These are phyloP conservation scores for Cryptococcus sp. DNA, from an alignment of 1,284 basidiomycete species.

Conservation along the genomic window DNA sequence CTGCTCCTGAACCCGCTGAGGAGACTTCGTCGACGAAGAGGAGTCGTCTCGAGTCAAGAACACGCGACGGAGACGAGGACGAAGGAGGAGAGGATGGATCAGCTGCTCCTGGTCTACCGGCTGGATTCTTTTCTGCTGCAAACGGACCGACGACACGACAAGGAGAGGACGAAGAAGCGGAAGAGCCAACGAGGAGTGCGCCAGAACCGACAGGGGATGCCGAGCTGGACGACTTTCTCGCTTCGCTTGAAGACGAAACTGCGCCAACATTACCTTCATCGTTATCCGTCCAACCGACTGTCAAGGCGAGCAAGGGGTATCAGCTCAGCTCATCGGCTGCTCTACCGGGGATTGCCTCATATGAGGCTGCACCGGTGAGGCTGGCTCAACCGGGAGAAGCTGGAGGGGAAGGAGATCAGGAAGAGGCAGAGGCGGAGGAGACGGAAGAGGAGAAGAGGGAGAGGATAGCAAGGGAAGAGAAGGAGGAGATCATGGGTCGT, in stretches of 20 bases:
- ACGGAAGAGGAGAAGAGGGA: constrained; percentile 37
- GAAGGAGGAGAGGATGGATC: constrained; percentile 8
- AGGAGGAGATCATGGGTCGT: constrained; percentile 45
- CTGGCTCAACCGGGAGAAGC: constrained; percentile 7
- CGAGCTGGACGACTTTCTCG: constrained; percentile 45
- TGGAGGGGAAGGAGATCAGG: constrained; percentile 17
- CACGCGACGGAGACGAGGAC: constrained; percentile 1
- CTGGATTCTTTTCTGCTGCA: constrained; percentile 37
- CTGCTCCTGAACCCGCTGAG: constrained; percentile 10
- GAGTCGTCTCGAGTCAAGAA: too few species aligned
- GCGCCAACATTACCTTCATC: constrained; percentile 4
- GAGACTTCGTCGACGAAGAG: neutral
- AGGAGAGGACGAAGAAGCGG: constrained; percentile 10
- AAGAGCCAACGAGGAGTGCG: constrained; percentile 1
- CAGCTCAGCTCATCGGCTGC: constrained; percentile 7
- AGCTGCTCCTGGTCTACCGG: constrained; percentile 2
- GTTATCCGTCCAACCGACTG: neutral
- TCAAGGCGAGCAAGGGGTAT: constrained; percentile 7
- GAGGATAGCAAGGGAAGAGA: constrained; percentile 40
- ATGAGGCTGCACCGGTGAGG: constrained; percentile 42
- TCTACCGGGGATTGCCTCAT: constrained; percentile 36
- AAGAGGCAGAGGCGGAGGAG: constrained; percentile 33
- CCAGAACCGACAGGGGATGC: constrained; percentile 31
- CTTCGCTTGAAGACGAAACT: constrained; percentile 34
- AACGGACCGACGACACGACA: constrained; percentile 12